Evolutionary conservation across 768 basidiomycete species (phyloP).

Genomic region (Naematelia aurantialba): DNA sequence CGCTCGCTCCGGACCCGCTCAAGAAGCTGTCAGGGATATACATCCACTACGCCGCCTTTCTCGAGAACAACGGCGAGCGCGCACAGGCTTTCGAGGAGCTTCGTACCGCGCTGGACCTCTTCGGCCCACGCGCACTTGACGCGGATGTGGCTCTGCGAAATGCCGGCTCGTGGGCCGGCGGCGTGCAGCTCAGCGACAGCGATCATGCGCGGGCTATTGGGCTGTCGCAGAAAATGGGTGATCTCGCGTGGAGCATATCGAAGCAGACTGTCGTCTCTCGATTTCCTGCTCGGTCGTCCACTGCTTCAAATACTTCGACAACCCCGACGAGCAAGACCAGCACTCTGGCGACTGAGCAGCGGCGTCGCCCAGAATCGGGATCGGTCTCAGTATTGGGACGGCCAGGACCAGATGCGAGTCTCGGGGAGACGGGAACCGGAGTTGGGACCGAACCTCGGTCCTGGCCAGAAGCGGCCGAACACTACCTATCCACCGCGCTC

Average conservation of each 20-base stretch:
- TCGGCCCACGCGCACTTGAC: conserved; percentile 23
- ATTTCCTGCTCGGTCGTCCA: conserved; percentile 10
- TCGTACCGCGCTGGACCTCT: conserved; percentile 28
- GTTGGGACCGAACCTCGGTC: background rate
- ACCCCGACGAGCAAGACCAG: background rate
- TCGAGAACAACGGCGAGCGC: conserved; percentile 39
- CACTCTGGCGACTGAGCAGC: background rate
- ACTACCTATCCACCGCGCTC: conserved; percentile 35
- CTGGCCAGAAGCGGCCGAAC: conserved; percentile 37
- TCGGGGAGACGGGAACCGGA: no score
- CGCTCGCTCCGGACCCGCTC: conserved; percentile 38
- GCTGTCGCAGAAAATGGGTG: conserved; percentile 45
- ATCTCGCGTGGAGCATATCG: conserved; percentile 33
- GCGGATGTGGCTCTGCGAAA: conserved; percentile 4
- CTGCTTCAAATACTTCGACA: background rate
- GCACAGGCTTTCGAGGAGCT: conserved; percentile 34
- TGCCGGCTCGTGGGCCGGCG: background rate
- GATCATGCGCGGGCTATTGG: conserved; percentile 45
- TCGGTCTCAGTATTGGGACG: no score
- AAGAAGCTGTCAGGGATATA: conserved; percentile 48
- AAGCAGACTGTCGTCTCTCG: conserved; percentile 3
- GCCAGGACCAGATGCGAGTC: no score
- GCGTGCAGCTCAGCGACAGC: conserved; percentile 9
- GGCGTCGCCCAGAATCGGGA: no score
- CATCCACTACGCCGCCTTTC: conserved; percentile 36